phyloP scores from a whole-genome alignment of 2,329 filamentous ascomycete genomes.

The Sporothrix phasma region DNA sequence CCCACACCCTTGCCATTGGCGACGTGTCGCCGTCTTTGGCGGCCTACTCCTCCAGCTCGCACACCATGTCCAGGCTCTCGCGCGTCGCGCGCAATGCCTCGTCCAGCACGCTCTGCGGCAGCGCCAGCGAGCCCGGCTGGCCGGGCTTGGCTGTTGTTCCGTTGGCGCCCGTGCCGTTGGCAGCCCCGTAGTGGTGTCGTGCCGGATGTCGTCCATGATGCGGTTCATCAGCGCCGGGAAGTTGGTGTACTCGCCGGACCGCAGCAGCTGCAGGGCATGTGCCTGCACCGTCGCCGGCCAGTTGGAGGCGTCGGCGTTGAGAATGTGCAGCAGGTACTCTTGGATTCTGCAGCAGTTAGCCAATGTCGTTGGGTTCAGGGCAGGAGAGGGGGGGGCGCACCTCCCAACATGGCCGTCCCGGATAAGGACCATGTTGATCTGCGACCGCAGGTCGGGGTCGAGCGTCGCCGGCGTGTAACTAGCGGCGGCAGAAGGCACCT shows the following conservation, averaged over 20 bases:
- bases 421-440: slow-evolving; percentile 50
- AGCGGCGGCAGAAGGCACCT: slow-evolving; percentile 49
- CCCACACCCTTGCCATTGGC: no score
- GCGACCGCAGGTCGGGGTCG: slow-evolving; percentile 51
- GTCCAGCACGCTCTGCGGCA: slow-evolving; percentile 50
- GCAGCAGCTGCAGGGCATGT: slow-evolving; percentile 51
- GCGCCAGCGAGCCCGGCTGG: slow-evolving; percentile 33
- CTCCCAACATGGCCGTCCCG: slow-evolving; percentile 49
- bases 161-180: neutral
- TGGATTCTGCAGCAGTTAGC: slow-evolving; percentile 41
- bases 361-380: neutral
- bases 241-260: slow-evolving; percentile 47
- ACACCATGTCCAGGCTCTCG: slow-evolving; percentile 43
- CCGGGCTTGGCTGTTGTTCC: slow-evolving; percentile 15
- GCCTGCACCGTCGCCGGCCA: slow-evolving; percentile 52
- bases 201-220: slow-evolving; percentile 52
- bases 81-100: slow-evolving; percentile 51
- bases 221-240: slow-evolving; percentile 52
- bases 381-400: slow-evolving; percentile 29
- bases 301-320: slow-evolving; percentile 49
- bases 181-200: slow-evolving; percentile 30
- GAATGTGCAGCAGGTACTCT: slow-evolving; percentile 51
- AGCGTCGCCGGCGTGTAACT: slow-evolving; percentile 51
- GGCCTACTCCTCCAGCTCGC: slow-evolving; percentile 20
- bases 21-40: neutral